These are phyloP conservation scores for Cornus controversa DNA, from an alignment of 148 eudicot genomes.

Conservation along the genomic window DNA sequence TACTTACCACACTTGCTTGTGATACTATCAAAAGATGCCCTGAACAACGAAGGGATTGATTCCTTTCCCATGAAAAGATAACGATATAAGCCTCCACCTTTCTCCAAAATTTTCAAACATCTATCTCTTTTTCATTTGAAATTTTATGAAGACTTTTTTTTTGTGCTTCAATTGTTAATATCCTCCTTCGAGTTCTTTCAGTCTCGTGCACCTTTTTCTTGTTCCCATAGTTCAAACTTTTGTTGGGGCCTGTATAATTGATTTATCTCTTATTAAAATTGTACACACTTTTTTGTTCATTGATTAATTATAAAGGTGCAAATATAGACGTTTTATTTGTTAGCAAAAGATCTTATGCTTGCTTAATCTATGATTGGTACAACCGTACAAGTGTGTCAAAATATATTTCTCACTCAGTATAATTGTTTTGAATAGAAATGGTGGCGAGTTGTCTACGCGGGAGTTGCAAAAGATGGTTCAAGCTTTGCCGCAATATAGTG, in stretches of 20 bases:
- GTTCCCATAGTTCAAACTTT: neutral
- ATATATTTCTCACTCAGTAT: slow-evolving; percentile 14
- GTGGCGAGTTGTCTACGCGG: slow-evolving; percentile 77
- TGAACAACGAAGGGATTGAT: neutral
- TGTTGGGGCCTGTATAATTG: neutral
- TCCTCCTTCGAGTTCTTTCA: neutral
- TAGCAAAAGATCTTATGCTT: neutral
- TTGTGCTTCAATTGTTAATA: neutral
- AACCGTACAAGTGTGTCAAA: neutral
- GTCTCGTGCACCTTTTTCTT: neutral
- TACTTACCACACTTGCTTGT: neutral
- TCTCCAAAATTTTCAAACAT: neutral
- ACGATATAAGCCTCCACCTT: neutral
- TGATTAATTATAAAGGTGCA: neutral
- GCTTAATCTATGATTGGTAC: neutral
- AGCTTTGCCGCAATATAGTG: slow-evolving; percentile 94
- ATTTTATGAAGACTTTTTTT: neutral
- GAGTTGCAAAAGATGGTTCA: slow-evolving; percentile 95
- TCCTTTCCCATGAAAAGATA: neutral
- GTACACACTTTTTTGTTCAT: neutral
- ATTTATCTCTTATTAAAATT: neutral
- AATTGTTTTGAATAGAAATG: slow-evolving; percentile 43
- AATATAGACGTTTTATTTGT: neutral
- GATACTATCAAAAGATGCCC: neutral
- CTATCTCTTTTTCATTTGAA: neutral